Percentiles rank a stretch among this genome's conserved stretches.
These are phyloP conservation scores for Clitopilus passeckerianus DNA, from an alignment of 768 basidiomycete species.

Conservation along the genomic window DNA sequence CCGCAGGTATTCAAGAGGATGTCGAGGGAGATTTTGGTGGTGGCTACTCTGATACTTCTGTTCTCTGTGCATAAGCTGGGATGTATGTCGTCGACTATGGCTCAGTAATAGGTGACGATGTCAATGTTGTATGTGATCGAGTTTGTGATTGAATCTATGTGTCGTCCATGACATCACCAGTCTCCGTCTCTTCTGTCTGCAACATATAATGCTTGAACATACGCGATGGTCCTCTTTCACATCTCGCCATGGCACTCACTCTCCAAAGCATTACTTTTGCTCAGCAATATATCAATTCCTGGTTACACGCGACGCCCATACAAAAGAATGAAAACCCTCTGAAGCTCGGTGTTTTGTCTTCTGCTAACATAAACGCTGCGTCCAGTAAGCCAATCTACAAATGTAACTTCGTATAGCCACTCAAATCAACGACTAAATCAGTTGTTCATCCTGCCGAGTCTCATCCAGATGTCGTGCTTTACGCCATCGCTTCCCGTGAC, in stretches of 20 bases:
- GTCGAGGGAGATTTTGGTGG: not conserved
- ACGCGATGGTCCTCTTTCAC: constrained; percentile 20
- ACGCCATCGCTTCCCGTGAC: constrained; percentile 25
- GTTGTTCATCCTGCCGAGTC: constrained; percentile 21
- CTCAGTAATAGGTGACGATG: too few relatives aligned
- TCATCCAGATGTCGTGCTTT: constrained; percentile 24
- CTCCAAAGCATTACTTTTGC: constrained; percentile 14
- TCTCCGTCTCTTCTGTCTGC: not conserved
- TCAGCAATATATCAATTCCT: constrained; percentile 17
- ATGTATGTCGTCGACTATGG: too few relatives aligned
- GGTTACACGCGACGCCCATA: constrained; percentile 12
- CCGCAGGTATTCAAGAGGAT: constrained; percentile 17
- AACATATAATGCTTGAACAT: not conserved
- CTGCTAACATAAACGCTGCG: constrained; percentile 18
- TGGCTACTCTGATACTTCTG: not conserved
- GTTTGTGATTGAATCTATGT: not conserved
- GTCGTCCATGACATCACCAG: not conserved
- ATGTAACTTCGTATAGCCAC: not conserved
- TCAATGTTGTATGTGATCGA: too few relatives aligned
- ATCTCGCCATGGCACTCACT: constrained; percentile 17
- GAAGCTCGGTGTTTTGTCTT: constrained; percentile 22
- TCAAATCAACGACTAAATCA: constrained; percentile 1
- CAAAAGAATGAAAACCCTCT: constrained; percentile 16
- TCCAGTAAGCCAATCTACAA: too few relatives aligned
- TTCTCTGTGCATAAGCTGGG: too few relatives aligned